Conservation (phyloP, 1,284 basidiomycete species). For the Hypsizygus ulmarius region DNA sequence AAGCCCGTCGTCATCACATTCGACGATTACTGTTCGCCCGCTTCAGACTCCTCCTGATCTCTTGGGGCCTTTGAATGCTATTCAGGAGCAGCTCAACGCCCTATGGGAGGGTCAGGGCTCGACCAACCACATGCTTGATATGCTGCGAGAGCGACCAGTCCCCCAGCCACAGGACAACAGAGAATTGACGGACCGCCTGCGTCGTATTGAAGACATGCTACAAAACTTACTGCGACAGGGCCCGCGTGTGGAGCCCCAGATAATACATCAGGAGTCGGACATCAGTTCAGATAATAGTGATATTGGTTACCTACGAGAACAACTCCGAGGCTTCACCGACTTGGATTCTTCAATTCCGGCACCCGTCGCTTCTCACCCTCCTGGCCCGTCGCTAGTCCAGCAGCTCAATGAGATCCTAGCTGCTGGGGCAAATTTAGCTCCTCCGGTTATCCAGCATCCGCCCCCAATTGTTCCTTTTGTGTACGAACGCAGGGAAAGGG, state of each 20-base stretch:
- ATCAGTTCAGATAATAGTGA: slow-evolving; percentile 3
- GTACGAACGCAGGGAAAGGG: slow-evolving; percentile 46
- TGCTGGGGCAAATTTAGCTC: slow-evolving; percentile 37
- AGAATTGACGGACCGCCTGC: slow-evolving; percentile 38
- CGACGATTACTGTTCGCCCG: slow-evolving; percentile 44
- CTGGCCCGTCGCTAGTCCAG: slow-evolving; percentile 51
- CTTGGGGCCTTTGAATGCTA: slow-evolving; percentile 40
- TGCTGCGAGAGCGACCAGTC: slow-evolving; percentile 32
- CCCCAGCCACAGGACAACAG: slow-evolving; percentile 28
- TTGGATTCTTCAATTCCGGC: slow-evolving; percentile 20
- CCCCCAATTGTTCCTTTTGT: slow-evolving; percentile 53
- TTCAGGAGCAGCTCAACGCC: slow-evolving; percentile 50
- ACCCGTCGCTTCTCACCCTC: slow-evolving; percentile 21
- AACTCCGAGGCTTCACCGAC: slow-evolving; percentile 3
- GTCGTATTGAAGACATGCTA: slow-evolving; percentile 42
- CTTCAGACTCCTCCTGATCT: slow-evolving; percentile 36
- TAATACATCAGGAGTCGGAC: slow-evolving; percentile 12
- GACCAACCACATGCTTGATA: slow-evolving; percentile 52
- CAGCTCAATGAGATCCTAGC: slow-evolving; percentile 59
- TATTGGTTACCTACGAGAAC: slow-evolving; percentile 1
- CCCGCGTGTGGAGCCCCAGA: slow-evolving; percentile 21
- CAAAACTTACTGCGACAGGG: slow-evolving; percentile 34
- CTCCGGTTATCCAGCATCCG: slow-evolving; percentile 44
- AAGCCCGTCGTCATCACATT: slow-evolving; percentile 35
- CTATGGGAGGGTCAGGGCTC: slow-evolving; percentile 58